These are phyloP conservation scores for Leishmania turanica DNA, from an alignment of 208 protist genomes.

Conservation along the genomic window DNA sequence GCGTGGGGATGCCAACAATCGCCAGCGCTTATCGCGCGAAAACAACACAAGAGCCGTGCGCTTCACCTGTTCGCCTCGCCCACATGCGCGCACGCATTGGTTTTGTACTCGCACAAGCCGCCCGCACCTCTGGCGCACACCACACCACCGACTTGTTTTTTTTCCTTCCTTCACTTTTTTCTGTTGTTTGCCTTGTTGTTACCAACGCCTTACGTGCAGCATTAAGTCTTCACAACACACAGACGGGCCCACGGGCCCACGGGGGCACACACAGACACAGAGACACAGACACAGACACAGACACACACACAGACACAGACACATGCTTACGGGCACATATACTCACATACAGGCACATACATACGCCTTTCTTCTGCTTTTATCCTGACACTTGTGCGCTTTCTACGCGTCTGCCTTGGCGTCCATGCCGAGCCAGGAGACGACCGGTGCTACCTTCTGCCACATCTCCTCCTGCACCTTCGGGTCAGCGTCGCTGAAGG, in stretches of 20 bases:
- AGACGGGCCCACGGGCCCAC: no score
- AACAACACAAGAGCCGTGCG: neutral
- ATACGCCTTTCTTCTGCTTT: constrained; percentile 8
- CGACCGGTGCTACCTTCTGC: constrained; percentile 44
- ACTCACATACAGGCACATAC: neutral
- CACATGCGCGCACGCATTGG: neutral
- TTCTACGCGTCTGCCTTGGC: constrained; percentile 19
- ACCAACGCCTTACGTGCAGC: neutral
- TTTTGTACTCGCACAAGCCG: neutral
- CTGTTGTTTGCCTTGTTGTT: neutral
- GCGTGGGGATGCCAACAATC: neutral
- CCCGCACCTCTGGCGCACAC: neutral
- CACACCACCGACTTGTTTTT: neutral
- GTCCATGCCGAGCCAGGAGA: constrained; percentile 60
- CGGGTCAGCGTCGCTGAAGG: constrained; percentile 19
- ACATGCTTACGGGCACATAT: neutral
- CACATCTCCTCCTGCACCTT: constrained; percentile 48
- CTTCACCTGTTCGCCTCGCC: neutral
- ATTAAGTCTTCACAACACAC: neutral
- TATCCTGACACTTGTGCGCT: neutral
- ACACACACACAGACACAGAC: neutral
- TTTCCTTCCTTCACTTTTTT: no score
- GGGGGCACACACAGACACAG: no score
- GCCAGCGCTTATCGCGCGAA: neutral
- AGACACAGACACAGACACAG: constrained; percentile 1